Conservation (phyloP, 2,329 filamentous ascomycete genomes). For the Penicillium freii region DNA sequence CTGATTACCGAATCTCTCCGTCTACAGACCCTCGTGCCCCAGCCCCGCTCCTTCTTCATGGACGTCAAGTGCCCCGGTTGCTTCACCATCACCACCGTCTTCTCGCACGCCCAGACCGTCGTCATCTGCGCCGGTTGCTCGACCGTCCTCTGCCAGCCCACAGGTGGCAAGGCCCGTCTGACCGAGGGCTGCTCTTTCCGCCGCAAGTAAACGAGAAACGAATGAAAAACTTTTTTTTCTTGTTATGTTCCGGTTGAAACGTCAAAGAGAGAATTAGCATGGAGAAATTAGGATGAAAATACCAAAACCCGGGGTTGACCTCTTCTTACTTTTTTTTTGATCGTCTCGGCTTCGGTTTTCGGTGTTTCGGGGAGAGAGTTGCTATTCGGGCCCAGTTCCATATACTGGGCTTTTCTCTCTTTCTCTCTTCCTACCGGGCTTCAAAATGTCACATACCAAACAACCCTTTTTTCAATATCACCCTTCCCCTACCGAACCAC, state of each 20-base stretch:
- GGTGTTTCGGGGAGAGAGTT: constrained; percentile 7
- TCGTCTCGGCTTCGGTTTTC: constrained; percentile 21
- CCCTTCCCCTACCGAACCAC: constrained; percentile 10
- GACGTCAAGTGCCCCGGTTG: constrained; percentile 99
- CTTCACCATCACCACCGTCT: constrained; percentile 99
- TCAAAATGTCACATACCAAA: constrained; percentile 30
- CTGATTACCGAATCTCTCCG: constrained; percentile 10
- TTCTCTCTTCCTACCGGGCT: constrained; percentile 21
- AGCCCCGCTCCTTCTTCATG: constrained; percentile 99
- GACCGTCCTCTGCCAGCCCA: constrained; percentile 98
- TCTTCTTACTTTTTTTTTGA: constrained; percentile 24
- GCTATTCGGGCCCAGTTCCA: constrained; percentile 1
- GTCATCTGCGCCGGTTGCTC: constrained; percentile 99
- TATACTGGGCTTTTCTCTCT: constrained; percentile 1
- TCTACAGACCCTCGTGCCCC: constrained; percentile 84
- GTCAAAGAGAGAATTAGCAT: constrained; percentile 29
- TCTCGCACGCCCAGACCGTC: constrained; percentile 99
- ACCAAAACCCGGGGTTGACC: constrained; percentile 22
- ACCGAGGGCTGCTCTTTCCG: constrained; percentile 99
- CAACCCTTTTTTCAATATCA: constrained; percentile 22
- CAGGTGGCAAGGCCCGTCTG: constrained; percentile 96
- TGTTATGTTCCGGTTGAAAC: constrained; percentile 29
- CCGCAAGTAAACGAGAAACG: constrained; percentile 75
- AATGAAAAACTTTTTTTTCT: constrained; percentile 29
- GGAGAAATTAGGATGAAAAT: constrained; percentile 32